These are phyloP conservation scores for Diaporthe amygdali DNA, from an alignment of 2,329 filamentous ascomycete species.

Conservation along the genomic window DNA sequence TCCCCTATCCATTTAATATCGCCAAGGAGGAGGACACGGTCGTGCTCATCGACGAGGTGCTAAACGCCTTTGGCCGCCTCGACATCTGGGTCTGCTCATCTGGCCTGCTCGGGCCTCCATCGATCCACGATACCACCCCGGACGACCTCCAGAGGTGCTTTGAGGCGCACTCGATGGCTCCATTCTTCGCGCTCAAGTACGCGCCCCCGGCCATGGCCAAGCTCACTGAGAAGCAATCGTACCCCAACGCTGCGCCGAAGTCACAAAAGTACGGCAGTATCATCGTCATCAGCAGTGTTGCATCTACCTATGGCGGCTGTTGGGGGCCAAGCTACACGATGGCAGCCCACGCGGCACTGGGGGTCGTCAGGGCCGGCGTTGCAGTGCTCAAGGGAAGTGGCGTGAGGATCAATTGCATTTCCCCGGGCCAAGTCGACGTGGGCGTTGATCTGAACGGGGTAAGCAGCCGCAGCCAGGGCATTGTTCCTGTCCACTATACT, in stretches of 20 bases:
- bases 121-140: constrained; percentile 61
- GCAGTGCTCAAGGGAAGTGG: constrained; percentile 62
- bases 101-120: constrained; percentile 61
- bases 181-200: constrained; percentile 70
- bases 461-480: constrained; percentile 24
- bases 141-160: constrained; percentile 61
- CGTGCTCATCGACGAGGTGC: constrained; percentile 64
- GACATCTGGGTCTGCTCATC: constrained; percentile 67
- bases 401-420: constrained; percentile 62
- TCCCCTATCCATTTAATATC: constrained; percentile 64
- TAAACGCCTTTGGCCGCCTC: constrained; percentile 63
- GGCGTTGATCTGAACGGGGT: constrained; percentile 49
- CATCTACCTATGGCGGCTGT: constrained; percentile 61
- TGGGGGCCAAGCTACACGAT: constrained; percentile 68
- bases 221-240: constrained; percentile 56
- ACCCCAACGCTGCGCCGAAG: constrained; percentile 66
- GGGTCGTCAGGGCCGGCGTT: constrained; percentile 64
- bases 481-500: background rate
- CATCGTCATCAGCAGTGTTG: constrained; percentile 64
- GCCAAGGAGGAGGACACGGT: constrained; percentile 66
- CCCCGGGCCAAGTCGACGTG: constrained; percentile 45
- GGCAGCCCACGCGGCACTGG: constrained; percentile 63
- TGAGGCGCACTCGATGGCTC: constrained; percentile 64
- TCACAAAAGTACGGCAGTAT: constrained; percentile 65
- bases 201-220: constrained; percentile 69